These are phyloP conservation scores for Cyclotella kingstonii DNA, from an alignment of 108 stramenopile species.

Conservation along the genomic window DNA sequence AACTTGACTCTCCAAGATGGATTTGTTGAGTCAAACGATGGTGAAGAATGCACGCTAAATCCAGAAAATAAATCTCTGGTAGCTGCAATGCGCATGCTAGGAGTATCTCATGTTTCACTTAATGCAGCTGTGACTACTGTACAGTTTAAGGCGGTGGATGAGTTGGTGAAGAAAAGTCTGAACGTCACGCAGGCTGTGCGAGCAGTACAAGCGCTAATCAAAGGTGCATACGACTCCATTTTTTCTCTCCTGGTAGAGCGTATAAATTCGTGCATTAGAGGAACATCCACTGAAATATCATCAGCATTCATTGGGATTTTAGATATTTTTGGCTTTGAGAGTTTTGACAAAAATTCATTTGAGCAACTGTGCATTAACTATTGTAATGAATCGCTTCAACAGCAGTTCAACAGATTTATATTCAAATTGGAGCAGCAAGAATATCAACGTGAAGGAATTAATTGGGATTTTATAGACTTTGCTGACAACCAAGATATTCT, in stretches of 20 bases:
- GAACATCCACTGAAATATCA: background rate
- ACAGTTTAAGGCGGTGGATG: conserved; percentile 74
- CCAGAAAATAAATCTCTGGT: conserved; percentile 34
- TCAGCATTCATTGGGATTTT: conserved; percentile 89
- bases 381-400: conserved; percentile 91
- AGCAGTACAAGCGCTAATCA: conserved; percentile 90
- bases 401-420: conserved; percentile 90
- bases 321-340: conserved; percentile 99
- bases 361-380: conserved; percentile 98
- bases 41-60: conserved; percentile 23
- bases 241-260: conserved; percentile 87
- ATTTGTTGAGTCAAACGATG: conserved; percentile 30
- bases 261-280: conserved; percentile 82
- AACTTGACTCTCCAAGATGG: conserved; percentile 27
- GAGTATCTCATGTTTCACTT: conserved; percentile 62
- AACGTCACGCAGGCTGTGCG: conserved; percentile 57
- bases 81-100: conserved; percentile 57
- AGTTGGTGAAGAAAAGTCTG: conserved; percentile 74
- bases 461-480: conserved; percentile 88
- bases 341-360: conserved; percentile 87
- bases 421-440: conserved; percentile 87
- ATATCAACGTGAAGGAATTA: conserved; percentile 80
- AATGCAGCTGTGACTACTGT: conserved; percentile 63
- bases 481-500: conserved; percentile 91
- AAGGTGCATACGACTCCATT: conserved; percentile 85